Conservation (phyloP, 805 yeast species). For the Wickerhamomyces bovis region DNA sequence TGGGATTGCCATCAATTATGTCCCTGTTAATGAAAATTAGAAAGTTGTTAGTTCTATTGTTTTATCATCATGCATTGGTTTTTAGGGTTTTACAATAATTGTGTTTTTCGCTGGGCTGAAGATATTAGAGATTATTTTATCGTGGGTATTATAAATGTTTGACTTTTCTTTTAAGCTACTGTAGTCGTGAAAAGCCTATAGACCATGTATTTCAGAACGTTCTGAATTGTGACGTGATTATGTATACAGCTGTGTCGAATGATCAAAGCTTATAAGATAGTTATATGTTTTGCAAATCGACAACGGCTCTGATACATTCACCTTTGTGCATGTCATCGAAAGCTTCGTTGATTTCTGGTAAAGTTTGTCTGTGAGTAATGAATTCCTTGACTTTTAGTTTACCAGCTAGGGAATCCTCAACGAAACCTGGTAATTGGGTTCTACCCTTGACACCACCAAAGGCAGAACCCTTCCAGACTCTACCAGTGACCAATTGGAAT, state of each 20-base stretch:
- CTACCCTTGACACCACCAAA: constrained; percentile 99
- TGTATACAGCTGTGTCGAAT: too few species aligned
- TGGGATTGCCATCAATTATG: constrained; percentile 14
- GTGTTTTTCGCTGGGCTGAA: neutral
- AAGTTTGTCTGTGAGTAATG: constrained; percentile 82
- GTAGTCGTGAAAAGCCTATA: neutral
- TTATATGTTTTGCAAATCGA: constrained; percentile 34
- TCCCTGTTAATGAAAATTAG: neutral
- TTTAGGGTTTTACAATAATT: neutral
- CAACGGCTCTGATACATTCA: constrained; percentile 88
- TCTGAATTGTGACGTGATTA: too few species aligned
- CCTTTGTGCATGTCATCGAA: constrained; percentile 95
- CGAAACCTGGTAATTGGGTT: constrained; percentile 86
- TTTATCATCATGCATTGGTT: neutral
- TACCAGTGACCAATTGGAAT: constrained; percentile 97
- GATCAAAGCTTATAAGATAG: constrained; percentile 1
- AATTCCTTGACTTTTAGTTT: constrained; percentile 87
- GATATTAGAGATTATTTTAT: neutral
- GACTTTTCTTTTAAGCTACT: neutral
- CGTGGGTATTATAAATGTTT: neutral
- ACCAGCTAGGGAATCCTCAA: constrained; percentile 78
- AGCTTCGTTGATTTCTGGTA: constrained; percentile 77
- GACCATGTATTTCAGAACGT: too few species aligned
- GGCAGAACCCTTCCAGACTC: constrained; percentile 99
- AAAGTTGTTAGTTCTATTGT: neutral